Conservation (phyloP, 768 basidiomycete genomes). For the Suillus tomentosus region DNA sequence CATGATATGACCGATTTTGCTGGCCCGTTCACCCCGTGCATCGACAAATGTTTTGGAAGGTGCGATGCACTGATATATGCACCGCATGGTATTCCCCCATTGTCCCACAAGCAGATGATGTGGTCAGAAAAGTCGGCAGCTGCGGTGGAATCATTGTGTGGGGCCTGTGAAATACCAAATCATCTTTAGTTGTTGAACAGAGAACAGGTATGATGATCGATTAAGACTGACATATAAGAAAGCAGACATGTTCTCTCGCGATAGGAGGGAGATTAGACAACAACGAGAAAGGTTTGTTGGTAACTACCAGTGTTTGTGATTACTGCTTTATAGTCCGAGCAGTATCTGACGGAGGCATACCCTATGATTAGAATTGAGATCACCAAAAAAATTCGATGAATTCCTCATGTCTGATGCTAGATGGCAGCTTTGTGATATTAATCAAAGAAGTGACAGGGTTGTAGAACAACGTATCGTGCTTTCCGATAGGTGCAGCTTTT, state of each 20-base stretch:
- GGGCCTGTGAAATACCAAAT: neutral
- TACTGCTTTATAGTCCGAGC: neutral
- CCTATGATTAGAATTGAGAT: too few species aligned
- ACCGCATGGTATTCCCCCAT: slow-evolving; percentile 8
- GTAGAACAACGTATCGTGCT: neutral
- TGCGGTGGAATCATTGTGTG: neutral
- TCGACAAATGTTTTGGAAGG: slow-evolving; percentile 26
- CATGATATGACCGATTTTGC: slow-evolving; percentile 19
- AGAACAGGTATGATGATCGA: neutral
- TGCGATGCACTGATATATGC: slow-evolving; percentile 5
- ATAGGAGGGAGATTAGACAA: too few species aligned
- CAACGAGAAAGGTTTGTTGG: too few species aligned
- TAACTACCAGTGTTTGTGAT: neutral
- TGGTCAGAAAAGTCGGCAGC: neutral
- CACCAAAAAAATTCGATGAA: too few species aligned
- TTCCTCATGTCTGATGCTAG: neutral
- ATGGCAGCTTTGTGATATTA: neutral
- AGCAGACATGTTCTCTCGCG: neutral
- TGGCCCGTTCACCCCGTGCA: slow-evolving; percentile 23
- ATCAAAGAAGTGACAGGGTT: neutral
- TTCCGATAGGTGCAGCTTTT: neutral
- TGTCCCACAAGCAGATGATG: slow-evolving; percentile 17
- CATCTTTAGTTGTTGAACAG: neutral
- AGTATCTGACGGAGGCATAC: neutral
- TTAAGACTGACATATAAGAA: neutral